Base-by-base conservation (phyloP, 2,329 filamentous ascomycete genomes). In the Magnaporthiopsis incrustans region DNA sequence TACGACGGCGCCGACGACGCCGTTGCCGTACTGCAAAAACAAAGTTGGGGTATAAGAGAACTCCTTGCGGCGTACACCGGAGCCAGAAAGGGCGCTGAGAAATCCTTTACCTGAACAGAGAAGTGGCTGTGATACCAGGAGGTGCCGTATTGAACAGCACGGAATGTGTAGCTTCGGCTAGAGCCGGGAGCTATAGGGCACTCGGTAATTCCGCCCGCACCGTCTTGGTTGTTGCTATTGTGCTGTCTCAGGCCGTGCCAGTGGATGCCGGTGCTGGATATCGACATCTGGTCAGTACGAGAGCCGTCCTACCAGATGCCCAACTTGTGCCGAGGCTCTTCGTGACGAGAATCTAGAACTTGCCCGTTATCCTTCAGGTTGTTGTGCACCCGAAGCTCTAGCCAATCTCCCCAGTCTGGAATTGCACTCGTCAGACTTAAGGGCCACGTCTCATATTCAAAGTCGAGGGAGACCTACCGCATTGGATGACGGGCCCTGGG, bases 321-420 rank as follows among this genome's bases (percentile, higher is more conserved):
- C 30, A 30, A 30, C 30, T 1, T 30, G 30, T 30, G 7, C 7
- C 10, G 58, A 33, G 27, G 15, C 1, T 15, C 26, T 14, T 27
- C 14, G 14, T 12, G 38, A 6, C 38, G 38, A 44, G 14, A 18
- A 44, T 5, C 15, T 7, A 44, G 14, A 12, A 44, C 71, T 62
- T 64, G 76, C 73, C 73, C 75, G 66, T 77, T 78, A 38, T 71
- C 74, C 18, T 78, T 79, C 2, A 90, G 80, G n/a, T 83, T 79
- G 73, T 92, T 92, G 73, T 84, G 80, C 64, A 90, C 82, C 30
- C 84, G 85, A 61, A 90, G 81, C 60, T 87, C 74, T 35, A 81
- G 73, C 7, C 67, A 73, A 65, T 83, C 81, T 44, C 81, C 81
- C 78, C 80, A 82, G 63, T 82, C 73, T 12, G 78, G 82, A 15